Base-by-base conservation (phyloP, 305 asterid genomes). In the Plantago coronopus region DNA sequence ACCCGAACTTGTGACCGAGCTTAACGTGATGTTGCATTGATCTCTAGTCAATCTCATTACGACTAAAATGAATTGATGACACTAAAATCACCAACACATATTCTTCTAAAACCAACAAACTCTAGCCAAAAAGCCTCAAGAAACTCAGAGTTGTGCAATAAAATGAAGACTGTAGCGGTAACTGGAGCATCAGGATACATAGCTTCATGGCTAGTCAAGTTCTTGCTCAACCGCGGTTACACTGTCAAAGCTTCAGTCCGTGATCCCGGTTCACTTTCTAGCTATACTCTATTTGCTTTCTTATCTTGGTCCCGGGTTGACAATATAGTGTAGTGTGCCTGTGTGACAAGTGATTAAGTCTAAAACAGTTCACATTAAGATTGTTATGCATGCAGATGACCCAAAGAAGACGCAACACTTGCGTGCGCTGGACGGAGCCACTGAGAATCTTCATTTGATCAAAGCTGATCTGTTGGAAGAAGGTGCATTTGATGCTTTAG, bases 341-440 rank as follows among this genome's bases (percentile, higher is more conserved):
- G 34, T 27, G 4, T 27, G 4, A 27, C 34, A n/a, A n/a, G 1
- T 27, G 34, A 27, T 27, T 3, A 8, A 27, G 4, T 27, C 34
- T 8, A 27, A 27, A 4, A 27, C 34, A 4, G 34, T 27, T 27
- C 34, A 27, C 34, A n/a, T 14, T 21, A 18, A 6, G 34, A 29
- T 17, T 50, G 54, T 22, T 67, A 8, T 29, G 70, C 70, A 74
- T 29, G 70, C 70, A 74, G 79, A 61, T 57, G 85, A 81, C 68
- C 88, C 85, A 8, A 79, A 79, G 71, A 81, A 74, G 75, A 72
- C 75, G 0, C 66, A 72, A 25, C 85, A 81, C 72, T 70, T 81
- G 54, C 69, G 70, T 18, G 48, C 68, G 27, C 85, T 81, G 43
- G 85, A 69, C 27, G 81, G 88, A 46, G 83, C 87, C 19, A 69